These are phyloP conservation scores for Clathrus columnatus DNA, from an alignment of 768 basidiomycete genomes.

Conservation along the genomic window DNA sequence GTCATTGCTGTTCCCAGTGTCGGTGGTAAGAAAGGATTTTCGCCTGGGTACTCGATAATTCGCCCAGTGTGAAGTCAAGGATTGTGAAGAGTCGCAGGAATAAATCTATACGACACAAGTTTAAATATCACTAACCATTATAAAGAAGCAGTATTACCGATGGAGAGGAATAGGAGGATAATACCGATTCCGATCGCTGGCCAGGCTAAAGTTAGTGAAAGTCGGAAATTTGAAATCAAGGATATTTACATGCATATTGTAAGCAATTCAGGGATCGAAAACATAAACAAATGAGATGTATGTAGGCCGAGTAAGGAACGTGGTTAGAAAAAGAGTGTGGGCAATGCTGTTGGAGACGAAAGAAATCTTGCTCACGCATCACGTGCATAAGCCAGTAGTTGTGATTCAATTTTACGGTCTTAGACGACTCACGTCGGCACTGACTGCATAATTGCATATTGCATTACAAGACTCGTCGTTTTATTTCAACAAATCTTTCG, in stretches of 20 bases:
- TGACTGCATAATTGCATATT: no score
- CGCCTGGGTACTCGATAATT: not conserved
- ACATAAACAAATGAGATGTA: not conserved
- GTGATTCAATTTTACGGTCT: no score
- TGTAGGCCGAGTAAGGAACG: not conserved
- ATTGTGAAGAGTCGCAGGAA: not conserved
- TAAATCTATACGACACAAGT: not conserved
- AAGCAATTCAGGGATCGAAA: not conserved
- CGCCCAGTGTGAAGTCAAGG: not conserved
- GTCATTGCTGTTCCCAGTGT: not conserved
- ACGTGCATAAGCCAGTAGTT: not conserved
- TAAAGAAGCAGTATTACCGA: not conserved
- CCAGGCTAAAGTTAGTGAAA: not conserved
- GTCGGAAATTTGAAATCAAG: not conserved
- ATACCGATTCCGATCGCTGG: not conserved
- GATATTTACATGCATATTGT: no score
- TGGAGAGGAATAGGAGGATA: not conserved
- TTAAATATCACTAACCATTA: no score
- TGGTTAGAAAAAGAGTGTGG: not conserved
- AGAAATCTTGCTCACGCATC: not conserved
- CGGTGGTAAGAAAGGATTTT: not conserved
- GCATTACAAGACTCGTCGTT: no score
- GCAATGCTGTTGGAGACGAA: not conserved
- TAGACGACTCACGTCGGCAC: no score
- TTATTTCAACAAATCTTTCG: no score